Evolutionary conservation across 1,284 basidiomycete genomes (phyloP).

Genomic region (Apiotrichum gracile): DNA sequence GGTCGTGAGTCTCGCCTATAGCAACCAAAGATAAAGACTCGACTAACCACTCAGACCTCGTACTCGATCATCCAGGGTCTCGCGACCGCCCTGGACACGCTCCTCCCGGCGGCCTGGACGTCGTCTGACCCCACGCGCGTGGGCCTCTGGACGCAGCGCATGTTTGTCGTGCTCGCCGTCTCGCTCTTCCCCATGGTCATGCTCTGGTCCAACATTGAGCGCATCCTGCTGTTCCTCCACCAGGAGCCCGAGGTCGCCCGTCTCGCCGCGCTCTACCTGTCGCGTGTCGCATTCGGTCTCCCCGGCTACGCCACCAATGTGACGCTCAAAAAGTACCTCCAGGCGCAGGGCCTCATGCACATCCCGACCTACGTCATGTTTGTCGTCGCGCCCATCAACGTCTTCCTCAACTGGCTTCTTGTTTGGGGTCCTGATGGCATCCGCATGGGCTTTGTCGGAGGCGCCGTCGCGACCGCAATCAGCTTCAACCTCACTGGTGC

Average conservation of each 20-base stretch:
- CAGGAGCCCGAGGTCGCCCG: constrained; percentile 80
- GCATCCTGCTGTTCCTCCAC: constrained; percentile 65
- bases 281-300: constrained; percentile 70
- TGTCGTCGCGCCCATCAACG: constrained; percentile 79
- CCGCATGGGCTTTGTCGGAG: constrained; percentile 84
- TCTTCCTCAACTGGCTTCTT: constrained; percentile 73
- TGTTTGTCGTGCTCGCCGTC: constrained; percentile 62
- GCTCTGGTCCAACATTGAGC: constrained; percentile 73
- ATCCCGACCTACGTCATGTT: constrained; percentile 82
- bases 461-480: constrained; percentile 81
- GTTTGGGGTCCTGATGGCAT: constrained; percentile 77
- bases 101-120: constrained; percentile 87
- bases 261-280: constrained; percentile 69
- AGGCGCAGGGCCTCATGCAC: constrained; percentile 78
- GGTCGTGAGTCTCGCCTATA: too few relatives aligned
- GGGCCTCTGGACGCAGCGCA: constrained; percentile 84
- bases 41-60: too few relatives aligned
- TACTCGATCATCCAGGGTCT: constrained; percentile 79
- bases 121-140: constrained; percentile 73
- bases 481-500: constrained; percentile 72
- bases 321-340: constrained; percentile 61
- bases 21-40: too few relatives aligned
- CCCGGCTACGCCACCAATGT: constrained; percentile 63
- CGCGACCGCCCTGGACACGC: constrained; percentile 75
- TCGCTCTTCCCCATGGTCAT: constrained; percentile 45